Percentiles rank a stretch among this genome's conserved stretches.
phyloP scores from a whole-genome alignment of 2,329 filamentous ascomycete genomes.

The Trichoderma sp. region DNA sequence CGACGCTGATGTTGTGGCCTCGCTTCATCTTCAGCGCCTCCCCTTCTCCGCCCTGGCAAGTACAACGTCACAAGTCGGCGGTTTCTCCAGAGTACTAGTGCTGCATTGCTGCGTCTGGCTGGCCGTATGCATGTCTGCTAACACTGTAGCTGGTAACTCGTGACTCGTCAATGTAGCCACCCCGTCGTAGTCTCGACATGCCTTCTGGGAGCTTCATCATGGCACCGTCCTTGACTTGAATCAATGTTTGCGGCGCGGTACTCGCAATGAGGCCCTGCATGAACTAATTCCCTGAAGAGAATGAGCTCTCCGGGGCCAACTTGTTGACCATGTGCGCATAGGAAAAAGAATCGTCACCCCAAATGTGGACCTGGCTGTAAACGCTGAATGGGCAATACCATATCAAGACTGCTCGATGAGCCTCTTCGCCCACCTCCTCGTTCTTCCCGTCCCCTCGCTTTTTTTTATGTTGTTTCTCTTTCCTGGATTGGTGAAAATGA shows the following conservation, averaged over 20 bases:
- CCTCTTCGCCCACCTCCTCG: neutral
- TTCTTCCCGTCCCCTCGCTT: neutral
- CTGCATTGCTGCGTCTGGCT: neutral
- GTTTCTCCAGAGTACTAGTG: neutral
- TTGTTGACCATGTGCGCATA: neutral
- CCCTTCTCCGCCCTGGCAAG: neutral
- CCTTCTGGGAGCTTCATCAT: conserved; percentile 6
- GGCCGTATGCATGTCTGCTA: neutral
- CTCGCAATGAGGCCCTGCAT: neutral
- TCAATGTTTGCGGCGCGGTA: neutral
- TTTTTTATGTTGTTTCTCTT: conserved; percentile 3
- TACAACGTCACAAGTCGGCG: neutral
- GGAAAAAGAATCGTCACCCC: conserved; percentile 6
- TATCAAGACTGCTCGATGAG: conserved; percentile 30
- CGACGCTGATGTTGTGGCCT: neutral
- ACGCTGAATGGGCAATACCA: conserved; percentile 29
- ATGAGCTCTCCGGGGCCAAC: neutral
- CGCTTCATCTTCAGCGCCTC: neutral
- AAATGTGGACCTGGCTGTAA: conserved; percentile 24
- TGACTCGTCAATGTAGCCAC: neutral
- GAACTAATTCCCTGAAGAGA: neutral
- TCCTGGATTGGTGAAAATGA: conserved; percentile 11
- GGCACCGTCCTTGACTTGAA: neutral
- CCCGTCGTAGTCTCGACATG: neutral
- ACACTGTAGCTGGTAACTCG: neutral